Base-by-base conservation (phyloP, 2,329 filamentous ascomycete species). In the Scortechinia acanthostroma region DNA sequence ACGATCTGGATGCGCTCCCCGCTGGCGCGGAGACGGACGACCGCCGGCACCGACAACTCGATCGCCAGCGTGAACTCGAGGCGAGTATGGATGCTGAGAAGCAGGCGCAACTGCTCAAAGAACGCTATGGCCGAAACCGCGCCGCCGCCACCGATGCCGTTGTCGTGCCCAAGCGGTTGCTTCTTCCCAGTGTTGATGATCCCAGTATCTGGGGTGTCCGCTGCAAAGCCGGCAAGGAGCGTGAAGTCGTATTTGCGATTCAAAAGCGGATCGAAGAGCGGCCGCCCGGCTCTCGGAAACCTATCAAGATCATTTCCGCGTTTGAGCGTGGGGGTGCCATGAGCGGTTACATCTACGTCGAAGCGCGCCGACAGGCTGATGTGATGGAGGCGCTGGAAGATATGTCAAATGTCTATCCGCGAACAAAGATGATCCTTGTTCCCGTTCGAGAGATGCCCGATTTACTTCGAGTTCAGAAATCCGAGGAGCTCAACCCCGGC, bases 391-490 rank as follows among this genome's bases (percentile, higher is more conserved):
- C 89, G 4, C 71, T 95, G 35, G 88, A 95, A 49, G 87, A 84
- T 35, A 79, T 98, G 57, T 78, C 88, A 49, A 90, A 95, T 58
- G 86, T 95, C 28, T 98, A 96, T 61, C 88, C 91, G 45, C 82
- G 89, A 46, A 86, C 80, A 21, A 93, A 90, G 64, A 84, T 93
- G 68, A 79, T 91, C 40, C 71, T 97, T 44, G 89, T 98, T 35
- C 88, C 93, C 43, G 90, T 97, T 56, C 95, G 95, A 62, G 93
- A 98, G 64, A 95, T 96, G 83, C 91, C 93, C 2, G 93, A 97
- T 64, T 76, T 98, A n/a, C 74, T 98, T 16, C 82, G 90, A 44
- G 88, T 95, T 21, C 83, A 81, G 49, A 95, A 95, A 68, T 91
- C 86, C 2, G 87, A 90, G 42, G 82, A 83, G 21, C 71, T 98